Base-by-base conservation (phyloP, 495 filamentous ascomycete genomes). In the Hypoxylon intermedium region DNA sequence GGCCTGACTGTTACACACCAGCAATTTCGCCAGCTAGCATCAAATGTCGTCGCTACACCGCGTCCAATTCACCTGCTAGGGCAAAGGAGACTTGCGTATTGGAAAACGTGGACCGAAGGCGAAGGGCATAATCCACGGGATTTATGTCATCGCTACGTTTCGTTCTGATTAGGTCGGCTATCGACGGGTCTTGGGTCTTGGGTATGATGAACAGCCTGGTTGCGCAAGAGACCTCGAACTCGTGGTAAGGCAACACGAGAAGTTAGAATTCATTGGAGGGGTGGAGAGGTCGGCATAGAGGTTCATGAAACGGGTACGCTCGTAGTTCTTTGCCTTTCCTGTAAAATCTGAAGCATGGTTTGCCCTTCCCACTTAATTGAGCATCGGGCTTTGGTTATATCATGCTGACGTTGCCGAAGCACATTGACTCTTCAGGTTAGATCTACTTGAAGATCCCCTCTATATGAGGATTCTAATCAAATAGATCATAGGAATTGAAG, bases 261-360 rank as follows among this genome's bases (percentile, higher is more conserved):
- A 21, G 21, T 38, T 31, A 47, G 41, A 42, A 34, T 16, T 33
- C 26, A 28, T 33, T 33, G 23, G 31, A 53, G 45, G 3, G 24
- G 7, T 33, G 23, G 31, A 53, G 45, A 6, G 24, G 7, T 7
- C 3, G 7, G 4, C 24, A 26, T 26, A 16, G 13, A 26, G 11
- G 19, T n/a, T n/a, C 19, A 3, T 20, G 16, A 1, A 24, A 34
- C n/a, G 33, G 6, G 18, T 18, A 19, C 9, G n/a, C 23, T 21
- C 7, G 4, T 53, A 3, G 7, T 11, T 21, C 12, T 24, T 26
- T 41, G 9, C 7, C 12, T 47, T 23, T 40, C 33, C 33, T 2
- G 57, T 60, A 34, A 18, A 52, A 60, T 48, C 40, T 33, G 41
- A 47, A 41, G 28, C 7, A 44, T 53, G 48, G 53, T 33, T 60